Percentiles rank a stretch among this genome's conserved stretches.
These are phyloP conservation scores for Lentinula boryana DNA, from an alignment of 768 basidiomycete genomes.

Conservation along the genomic window DNA sequence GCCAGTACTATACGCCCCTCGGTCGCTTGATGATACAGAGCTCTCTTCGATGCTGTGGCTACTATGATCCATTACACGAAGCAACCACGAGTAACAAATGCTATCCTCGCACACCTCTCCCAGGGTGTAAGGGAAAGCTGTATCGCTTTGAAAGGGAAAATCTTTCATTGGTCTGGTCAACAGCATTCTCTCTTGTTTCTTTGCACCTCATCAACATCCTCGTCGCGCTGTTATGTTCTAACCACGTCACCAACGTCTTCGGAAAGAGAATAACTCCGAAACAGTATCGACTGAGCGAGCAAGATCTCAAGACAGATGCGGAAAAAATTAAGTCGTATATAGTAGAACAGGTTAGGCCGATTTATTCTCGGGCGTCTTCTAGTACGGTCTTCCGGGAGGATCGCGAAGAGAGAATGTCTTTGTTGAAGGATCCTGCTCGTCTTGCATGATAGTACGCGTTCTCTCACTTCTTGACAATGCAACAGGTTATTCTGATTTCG, in stretches of 20 bases:
- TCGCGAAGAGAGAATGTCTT: constrained; percentile 9
- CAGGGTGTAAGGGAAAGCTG: constrained; percentile 63
- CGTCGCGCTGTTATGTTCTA: constrained; percentile 57
- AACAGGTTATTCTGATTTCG: background rate
- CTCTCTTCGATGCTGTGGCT: constrained; percentile 61
- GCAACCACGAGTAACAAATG: constrained; percentile 52
- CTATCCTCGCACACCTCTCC: constrained; percentile 54
- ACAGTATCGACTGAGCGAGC: constrained; percentile 46
- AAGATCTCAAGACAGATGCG: constrained; percentile 38
- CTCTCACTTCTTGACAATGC: too few species aligned
- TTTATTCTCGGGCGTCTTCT: constrained; percentile 15
- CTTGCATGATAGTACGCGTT: too few species aligned
- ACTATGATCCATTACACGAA: constrained; percentile 54
- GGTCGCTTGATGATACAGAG: constrained; percentile 58
- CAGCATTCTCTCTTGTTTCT: constrained; percentile 51
- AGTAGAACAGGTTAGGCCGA: constrained; percentile 11
- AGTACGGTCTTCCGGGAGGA: constrained; percentile 19
- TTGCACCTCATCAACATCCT: constrained; percentile 57
- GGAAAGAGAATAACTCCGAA: constrained; percentile 61
- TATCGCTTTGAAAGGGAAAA: constrained; percentile 44
- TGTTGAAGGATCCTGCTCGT: background rate
- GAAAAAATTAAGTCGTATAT: constrained; percentile 20
- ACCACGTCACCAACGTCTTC: constrained; percentile 57
- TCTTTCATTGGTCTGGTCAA: constrained; percentile 41
- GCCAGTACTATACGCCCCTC: constrained; percentile 47